A percentile compares a stretch with the other conserved stretches of the same genome.
phyloP scores from a whole-genome alignment of 805 yeast genomes.

The Torulaspora franciscae region DNA sequence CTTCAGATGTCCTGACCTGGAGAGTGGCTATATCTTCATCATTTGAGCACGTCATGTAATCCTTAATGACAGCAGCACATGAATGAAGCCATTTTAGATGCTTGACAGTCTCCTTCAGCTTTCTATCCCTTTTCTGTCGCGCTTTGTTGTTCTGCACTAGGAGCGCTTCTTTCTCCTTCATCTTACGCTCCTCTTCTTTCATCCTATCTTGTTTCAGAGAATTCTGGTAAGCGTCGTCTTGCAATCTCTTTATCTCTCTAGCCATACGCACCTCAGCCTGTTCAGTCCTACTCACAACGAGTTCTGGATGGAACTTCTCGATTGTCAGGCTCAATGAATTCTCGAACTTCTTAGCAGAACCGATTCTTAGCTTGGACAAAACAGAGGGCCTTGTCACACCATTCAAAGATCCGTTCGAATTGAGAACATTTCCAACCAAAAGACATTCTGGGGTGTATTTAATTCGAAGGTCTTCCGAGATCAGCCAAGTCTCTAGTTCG shows the following conservation, averaged over 20 bases:
- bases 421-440: conserved; percentile 52
- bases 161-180: conserved; percentile 16
- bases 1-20: conserved; percentile 33
- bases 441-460: conserved; percentile 52
- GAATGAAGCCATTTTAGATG: conserved; percentile 25
- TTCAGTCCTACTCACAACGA: conserved; percentile 55
- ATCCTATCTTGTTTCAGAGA: conserved; percentile 54
- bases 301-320: conserved; percentile 57
- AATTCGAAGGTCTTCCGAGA: conserved; percentile 52
- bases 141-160: conserved; percentile 5
- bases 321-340: conserved; percentile 41
- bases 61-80: conserved; percentile 13
- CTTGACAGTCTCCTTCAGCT: conserved; percentile 17
- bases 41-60: background rate
- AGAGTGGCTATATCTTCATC: conserved; percentile 22
- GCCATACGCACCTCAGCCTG: conserved; percentile 53
- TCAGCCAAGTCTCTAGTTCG: conserved; percentile 61
- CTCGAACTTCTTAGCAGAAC: conserved; percentile 33
- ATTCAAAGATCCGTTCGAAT: conserved; percentile 36
- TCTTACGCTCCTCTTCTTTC: conserved; percentile 45
- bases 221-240: conserved; percentile 61
- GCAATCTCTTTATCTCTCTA: conserved; percentile 56
- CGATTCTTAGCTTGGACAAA: conserved; percentile 30
- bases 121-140: conserved; percentile 13
- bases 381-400: conserved; percentile 37